Conservation (phyloP, 352 stramenopile genomes). For the Globisporangium okanoganense region DNA sequence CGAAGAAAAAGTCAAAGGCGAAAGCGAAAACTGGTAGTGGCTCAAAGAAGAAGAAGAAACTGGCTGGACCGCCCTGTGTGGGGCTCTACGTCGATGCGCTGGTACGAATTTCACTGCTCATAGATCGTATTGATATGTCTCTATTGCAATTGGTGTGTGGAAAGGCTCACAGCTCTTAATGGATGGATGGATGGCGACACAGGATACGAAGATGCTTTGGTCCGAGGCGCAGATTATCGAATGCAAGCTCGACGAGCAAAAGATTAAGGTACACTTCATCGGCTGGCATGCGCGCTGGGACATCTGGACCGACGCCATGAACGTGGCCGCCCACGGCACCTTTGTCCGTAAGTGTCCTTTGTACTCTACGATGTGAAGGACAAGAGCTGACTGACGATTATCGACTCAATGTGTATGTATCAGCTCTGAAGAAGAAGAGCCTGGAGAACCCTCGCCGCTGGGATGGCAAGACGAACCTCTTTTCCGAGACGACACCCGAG, state of each 20-base stretch:
- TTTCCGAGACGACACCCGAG: slow-evolving; percentile 4
- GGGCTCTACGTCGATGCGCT: slow-evolving; percentile 68
- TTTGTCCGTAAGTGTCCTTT: slow-evolving; percentile 39
- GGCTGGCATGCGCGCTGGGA: slow-evolving; percentile 62
- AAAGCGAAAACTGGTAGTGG: slow-evolving; percentile 14
- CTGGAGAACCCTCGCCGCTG: slow-evolving; percentile 10
- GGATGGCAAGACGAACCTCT: slow-evolving; percentile 17
- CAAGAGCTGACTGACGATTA: not conserved
- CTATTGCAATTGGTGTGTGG: not conserved
- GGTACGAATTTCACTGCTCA: too few species aligned
- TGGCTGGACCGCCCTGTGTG: slow-evolving; percentile 28
- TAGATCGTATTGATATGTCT: not conserved
- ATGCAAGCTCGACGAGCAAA: slow-evolving; percentile 50
- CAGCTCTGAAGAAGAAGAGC: slow-evolving; percentile 19
- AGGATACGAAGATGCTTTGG: slow-evolving; percentile 76
- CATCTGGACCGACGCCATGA: slow-evolving; percentile 73
- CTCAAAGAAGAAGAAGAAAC: slow-evolving; percentile 22
- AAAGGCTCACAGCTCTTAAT: not conserved
- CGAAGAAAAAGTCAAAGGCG: slow-evolving; percentile 32
- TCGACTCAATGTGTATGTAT: not conserved
- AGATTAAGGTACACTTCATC: slow-evolving; percentile 72
- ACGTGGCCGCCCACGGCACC: slow-evolving; percentile 49
- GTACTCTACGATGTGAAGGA: not conserved
- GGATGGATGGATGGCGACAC: not conserved
- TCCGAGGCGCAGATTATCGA: slow-evolving; percentile 64